A percentile compares a stretch with the other conserved stretches of the same genome.
These are phyloP conservation scores for Claviceps arundinis DNA, from an alignment of 2,329 filamentous ascomycete genomes.

Conservation along the genomic window DNA sequence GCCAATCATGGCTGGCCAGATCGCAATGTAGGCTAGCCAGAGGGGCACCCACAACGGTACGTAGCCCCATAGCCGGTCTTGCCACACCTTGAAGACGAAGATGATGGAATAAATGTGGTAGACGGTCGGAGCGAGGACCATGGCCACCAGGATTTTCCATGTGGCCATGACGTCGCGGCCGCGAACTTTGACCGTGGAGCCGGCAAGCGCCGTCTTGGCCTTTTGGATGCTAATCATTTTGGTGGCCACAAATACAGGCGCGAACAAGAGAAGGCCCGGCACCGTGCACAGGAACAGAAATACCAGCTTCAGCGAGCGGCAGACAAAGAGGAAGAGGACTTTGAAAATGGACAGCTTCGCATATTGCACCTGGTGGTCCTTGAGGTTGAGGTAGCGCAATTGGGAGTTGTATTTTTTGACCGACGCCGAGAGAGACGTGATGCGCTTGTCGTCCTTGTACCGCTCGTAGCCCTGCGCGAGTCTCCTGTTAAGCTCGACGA, in stretches of 20 bases:
- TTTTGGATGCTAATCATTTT: slow-evolving; percentile 74
- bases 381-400: slow-evolving; percentile 71
- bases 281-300: slow-evolving; percentile 70
- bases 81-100: slow-evolving; percentile 64
- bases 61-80: slow-evolving; percentile 70
- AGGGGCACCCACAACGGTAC: slow-evolving; percentile 70
- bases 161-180: slow-evolving; percentile 84
- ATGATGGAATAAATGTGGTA: slow-evolving; percentile 71
- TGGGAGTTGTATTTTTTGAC: slow-evolving; percentile 80
- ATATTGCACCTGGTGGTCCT: slow-evolving; percentile 91
- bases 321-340: slow-evolving; percentile 65
- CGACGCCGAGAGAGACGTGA: slow-evolving; percentile 58
- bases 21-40: slow-evolving; percentile 60
- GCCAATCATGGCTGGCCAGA: slow-evolving; percentile 69
- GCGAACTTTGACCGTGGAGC: slow-evolving; percentile 77
- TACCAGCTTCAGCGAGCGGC: slow-evolving; percentile 64
- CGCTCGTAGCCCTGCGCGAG: slow-evolving; percentile 83
- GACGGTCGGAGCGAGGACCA: slow-evolving; percentile 68
- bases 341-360: slow-evolving; percentile 67
- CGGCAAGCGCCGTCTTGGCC: slow-evolving; percentile 70
- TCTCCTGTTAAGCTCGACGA: slow-evolving; percentile 86
- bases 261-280: slow-evolving; percentile 76
- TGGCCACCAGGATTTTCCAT: slow-evolving; percentile 83
- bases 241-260: slow-evolving; percentile 73
- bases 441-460: slow-evolving; percentile 82